Evolutionary conservation across 2,329 filamentous ascomycete genomes (phyloP), one percentile per base, ranked within the genome.

Genomic region (Cyanodermella asteris): DNA sequence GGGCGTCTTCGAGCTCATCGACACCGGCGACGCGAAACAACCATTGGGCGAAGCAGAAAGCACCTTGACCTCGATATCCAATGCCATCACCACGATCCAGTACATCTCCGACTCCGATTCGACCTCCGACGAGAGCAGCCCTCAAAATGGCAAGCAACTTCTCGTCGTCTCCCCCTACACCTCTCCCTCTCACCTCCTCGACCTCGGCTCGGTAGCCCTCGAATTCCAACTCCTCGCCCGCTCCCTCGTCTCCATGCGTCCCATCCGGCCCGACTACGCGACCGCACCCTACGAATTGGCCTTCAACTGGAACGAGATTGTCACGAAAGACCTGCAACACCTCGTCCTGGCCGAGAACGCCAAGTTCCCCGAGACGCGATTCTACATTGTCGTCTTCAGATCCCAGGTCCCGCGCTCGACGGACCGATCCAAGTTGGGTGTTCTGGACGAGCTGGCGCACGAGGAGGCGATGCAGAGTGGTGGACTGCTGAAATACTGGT

Each of bases 401-500:
- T 84, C 75, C 5, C 62, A 59, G 34, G 64, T 91, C 28, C 67
- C 69, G 18, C 56, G 61, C 2, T 62, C 57, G 8, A 73, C 72
- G 2, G 66, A 78, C 33, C 66, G 67, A 30, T 62, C 63, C 7
- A 59, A 72, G 30, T 59, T 91, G 19, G 70, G 70, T 20, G 56
- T 59, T 14, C 58, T 91, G 16, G 82, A 91, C 47, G 70, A 72
- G 41, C 67, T 67, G 30, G 75, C 75, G 5, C 81, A 91, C 44
- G 59, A 64, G 13, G 81, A 91, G 45, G 82, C 82, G 8, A 72
- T 71, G 11, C 61, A 61, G 19, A 76, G 69, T 38, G 81, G 81
- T 5, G 80, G 80, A 0, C 63, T 93, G 41, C 50, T 91, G 41
- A 91, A 91, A 64, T 91, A 93, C 49, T 91, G 82, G 80, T 91